Conservation (phyloP, 2,329 filamentous ascomycete genomes). For the Coleophoma cylindrospora region DNA sequence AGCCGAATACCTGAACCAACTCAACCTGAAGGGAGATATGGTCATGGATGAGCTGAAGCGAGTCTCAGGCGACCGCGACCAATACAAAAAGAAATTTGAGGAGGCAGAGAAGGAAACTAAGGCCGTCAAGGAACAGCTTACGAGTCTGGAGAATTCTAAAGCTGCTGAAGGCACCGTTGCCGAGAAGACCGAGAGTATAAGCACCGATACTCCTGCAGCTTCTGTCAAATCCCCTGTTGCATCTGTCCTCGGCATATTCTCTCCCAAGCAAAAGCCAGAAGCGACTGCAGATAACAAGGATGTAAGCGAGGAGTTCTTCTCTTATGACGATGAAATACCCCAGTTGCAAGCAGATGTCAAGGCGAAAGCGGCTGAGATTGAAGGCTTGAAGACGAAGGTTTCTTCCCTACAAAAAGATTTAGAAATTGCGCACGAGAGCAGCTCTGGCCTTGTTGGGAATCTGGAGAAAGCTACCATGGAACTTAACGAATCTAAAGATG, state of each 20-base stretch:
- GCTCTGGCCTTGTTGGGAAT: conserved; percentile 52
- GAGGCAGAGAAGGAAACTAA: conserved; percentile 60
- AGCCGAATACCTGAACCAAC: conserved; percentile 83
- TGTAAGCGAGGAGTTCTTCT: conserved; percentile 73
- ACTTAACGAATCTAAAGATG: conserved; percentile 68
- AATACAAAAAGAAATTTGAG: conserved; percentile 71
- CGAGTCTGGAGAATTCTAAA: conserved; percentile 42
- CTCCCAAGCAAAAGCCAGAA: conserved; percentile 37
- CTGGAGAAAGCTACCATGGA: conserved; percentile 41
- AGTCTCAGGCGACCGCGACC: conserved; percentile 76
- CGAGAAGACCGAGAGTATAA: conserved; percentile 18
- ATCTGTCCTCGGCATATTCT: conserved; percentile 44
- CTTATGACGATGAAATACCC: conserved; percentile 82
- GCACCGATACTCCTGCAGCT: conserved; percentile 25
- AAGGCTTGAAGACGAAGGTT: conserved; percentile 65
- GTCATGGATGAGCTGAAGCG: conserved; percentile 89
- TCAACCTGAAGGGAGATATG: conserved; percentile 85
- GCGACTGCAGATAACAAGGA: conserved; percentile 29
- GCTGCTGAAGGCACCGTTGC: conserved; percentile 21
- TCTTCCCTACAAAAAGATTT: conserved; percentile 65
- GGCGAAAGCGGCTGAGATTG: conserved; percentile 65
- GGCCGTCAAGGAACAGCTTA: conserved; percentile 59
- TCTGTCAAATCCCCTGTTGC: conserved; percentile 40
- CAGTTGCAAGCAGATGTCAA: conserved; percentile 72
- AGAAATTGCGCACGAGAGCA: conserved; percentile 65